These are phyloP conservation scores for Pythium guiyangense DNA, from an alignment of 352 stramenopile genomes.

Conservation along the genomic window DNA sequence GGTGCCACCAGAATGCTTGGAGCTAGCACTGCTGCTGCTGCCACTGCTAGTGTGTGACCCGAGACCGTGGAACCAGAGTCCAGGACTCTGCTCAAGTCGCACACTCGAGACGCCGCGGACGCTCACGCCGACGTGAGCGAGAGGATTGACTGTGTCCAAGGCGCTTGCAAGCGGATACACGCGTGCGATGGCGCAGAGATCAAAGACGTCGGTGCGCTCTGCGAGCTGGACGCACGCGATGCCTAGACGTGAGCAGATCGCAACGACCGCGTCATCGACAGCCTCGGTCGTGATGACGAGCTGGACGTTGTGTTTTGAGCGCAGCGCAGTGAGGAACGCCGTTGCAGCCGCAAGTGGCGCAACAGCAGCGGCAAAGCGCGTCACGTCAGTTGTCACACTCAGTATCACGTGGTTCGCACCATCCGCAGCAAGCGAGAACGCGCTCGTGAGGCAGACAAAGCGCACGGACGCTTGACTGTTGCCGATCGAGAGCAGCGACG, in stretches of 20 bases:
- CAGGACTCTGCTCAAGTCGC: constrained; percentile 35
- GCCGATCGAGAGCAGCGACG: constrained; percentile 3
- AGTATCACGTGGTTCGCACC: constrained; percentile 41
- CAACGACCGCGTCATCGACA: constrained; percentile 37
- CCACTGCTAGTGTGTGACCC: neutral
- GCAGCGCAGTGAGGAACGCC: constrained; percentile 23
- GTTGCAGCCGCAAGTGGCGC: constrained; percentile 22
- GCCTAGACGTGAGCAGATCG: constrained; percentile 30
- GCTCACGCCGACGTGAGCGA: constrained; percentile 34
- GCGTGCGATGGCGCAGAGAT: constrained; percentile 29
- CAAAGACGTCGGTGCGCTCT: constrained; percentile 43
- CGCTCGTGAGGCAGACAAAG: constrained; percentile 46
- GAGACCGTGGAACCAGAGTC: constrained; percentile 34
- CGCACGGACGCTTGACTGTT: neutral
- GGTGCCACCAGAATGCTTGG: neutral
- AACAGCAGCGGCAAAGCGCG: constrained; percentile 24
- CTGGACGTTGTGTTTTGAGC: constrained; percentile 16
- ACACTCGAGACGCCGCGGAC: constrained; percentile 20
- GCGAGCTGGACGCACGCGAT: constrained; percentile 63
- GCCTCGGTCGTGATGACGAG: constrained; percentile 47
- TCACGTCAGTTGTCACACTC: constrained; percentile 10
- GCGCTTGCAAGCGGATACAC: constrained; percentile 43
- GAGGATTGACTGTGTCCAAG: constrained; percentile 34
- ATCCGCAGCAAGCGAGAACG: constrained; percentile 19
- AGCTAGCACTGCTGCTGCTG: neutral